Percentiles rank a stretch among this genome's conserved stretches.
phyloP scores from a whole-genome alignment of 257 asterid genomes.

The Solanum raphanifolium region DNA sequence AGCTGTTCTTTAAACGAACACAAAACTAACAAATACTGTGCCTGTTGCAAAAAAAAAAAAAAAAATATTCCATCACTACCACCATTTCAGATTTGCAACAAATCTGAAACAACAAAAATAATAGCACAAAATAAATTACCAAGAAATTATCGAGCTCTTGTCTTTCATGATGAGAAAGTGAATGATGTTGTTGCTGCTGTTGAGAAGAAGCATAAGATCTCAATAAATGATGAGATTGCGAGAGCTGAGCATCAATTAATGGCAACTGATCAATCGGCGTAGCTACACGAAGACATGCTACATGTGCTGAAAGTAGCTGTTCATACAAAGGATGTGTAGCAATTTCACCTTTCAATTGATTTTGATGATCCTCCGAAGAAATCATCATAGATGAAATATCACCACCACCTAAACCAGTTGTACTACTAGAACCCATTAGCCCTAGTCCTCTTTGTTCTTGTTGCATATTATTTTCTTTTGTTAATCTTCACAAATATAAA shows the following conservation, averaged over 20 bases:
- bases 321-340: constrained; percentile 78
- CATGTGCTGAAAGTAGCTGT: constrained; percentile 87
- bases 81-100: background rate
- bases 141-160: constrained; percentile 84
- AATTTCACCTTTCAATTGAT: constrained; percentile 76
- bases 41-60: constrained; percentile 21
- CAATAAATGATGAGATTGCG: constrained; percentile 59
- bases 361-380: constrained; percentile 7
- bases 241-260: constrained; percentile 75
- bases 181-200: constrained; percentile 1
- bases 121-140: no score
- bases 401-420: constrained; percentile 14
- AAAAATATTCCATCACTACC: background rate
- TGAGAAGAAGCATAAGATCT: constrained; percentile 54
- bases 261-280: constrained; percentile 95
- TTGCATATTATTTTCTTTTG: constrained; percentile 15
- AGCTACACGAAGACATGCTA: constrained; percentile 93
- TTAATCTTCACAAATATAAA: background rate
- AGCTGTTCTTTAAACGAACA: constrained; percentile 92
- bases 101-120: background rate
- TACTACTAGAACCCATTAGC: constrained; percentile 16
- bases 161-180: constrained; percentile 47
- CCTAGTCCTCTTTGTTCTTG: constrained; percentile 32
- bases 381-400: constrained; percentile 16
- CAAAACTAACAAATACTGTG: constrained; percentile 74